Evolutionary conservation across 2,329 filamentous ascomycete species (phyloP).

Genomic region (Tricladium varicosporioides): DNA sequence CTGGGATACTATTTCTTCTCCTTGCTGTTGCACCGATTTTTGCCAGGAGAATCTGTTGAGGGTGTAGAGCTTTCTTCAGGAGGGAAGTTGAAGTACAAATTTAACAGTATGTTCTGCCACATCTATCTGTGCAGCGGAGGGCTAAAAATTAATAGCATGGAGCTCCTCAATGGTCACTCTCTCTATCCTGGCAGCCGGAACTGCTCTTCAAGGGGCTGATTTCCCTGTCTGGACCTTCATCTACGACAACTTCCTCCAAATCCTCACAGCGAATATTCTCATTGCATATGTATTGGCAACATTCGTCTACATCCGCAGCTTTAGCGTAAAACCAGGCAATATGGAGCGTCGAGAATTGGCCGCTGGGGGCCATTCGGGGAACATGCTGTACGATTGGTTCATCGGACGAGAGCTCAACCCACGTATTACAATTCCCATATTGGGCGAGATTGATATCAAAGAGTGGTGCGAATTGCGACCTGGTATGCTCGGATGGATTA

Average conservation of each 20-base stretch:
- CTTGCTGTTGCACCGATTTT: slow-evolving; percentile 68
- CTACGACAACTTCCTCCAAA: slow-evolving; percentile 82
- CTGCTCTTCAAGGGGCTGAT: slow-evolving; percentile 71
- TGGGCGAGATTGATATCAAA: slow-evolving; percentile 89
- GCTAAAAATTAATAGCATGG: slow-evolving; percentile 55
- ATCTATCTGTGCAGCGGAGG: not conserved
- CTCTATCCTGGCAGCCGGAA: slow-evolving; percentile 70
- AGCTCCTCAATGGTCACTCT: slow-evolving; percentile 72
- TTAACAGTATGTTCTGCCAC: slow-evolving; percentile 58
- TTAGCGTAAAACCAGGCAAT: slow-evolving; percentile 76
- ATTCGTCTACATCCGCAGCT: slow-evolving; percentile 80
- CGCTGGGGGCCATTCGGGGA: slow-evolving; percentile 76
- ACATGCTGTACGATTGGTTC: slow-evolving; percentile 92
- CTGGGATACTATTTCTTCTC: slow-evolving; percentile 77
- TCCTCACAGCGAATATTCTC: slow-evolving; percentile 79
- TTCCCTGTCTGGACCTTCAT: slow-evolving; percentile 93
- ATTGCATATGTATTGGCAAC: slow-evolving; percentile 71
- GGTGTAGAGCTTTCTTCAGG: slow-evolving; percentile 70
- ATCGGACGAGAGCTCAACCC: slow-evolving; percentile 96
- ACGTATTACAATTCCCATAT: slow-evolving; percentile 71
- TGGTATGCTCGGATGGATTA: slow-evolving; percentile 83
- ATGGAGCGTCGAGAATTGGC: slow-evolving; percentile 73
- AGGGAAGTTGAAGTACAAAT: slow-evolving; percentile 75
- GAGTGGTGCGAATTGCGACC: slow-evolving; percentile 88
- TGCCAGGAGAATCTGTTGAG: slow-evolving; percentile 71